These are phyloP conservation scores for Cystobasidium ongulense DNA, from an alignment of 768 basidiomycete species.

Conservation along the genomic window DNA sequence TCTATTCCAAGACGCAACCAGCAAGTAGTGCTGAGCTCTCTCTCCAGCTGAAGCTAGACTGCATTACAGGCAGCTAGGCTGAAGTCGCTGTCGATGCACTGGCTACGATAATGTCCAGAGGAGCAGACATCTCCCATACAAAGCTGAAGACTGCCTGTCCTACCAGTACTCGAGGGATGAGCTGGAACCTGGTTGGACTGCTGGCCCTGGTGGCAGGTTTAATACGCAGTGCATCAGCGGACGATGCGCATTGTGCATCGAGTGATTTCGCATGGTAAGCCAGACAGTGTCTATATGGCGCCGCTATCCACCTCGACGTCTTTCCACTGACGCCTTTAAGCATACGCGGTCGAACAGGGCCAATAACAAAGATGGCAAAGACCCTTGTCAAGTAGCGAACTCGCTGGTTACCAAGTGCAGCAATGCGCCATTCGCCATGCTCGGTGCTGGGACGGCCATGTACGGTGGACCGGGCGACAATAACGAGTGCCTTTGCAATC, in stretches of 20 bases:
- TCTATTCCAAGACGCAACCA: no score
- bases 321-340: not conserved
- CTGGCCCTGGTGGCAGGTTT: not conserved
- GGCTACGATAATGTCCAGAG: no score
- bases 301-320: not conserved
- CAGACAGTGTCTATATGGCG: no score
- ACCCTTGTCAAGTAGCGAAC: slow-evolving; percentile 13
- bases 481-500: slow-evolving; percentile 23
- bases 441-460: not conserved
- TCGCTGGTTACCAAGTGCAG: not conserved
- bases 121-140: not conserved
- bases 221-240: not conserved
- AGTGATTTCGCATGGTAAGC: not conserved
- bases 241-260: not conserved
- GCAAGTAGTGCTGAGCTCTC: no score
- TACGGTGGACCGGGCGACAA: slow-evolving; percentile 25
- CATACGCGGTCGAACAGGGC: slow-evolving; percentile 15
- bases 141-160: not conserved
- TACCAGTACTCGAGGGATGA: not conserved
- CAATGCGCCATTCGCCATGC: not conserved
- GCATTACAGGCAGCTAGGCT: no score
- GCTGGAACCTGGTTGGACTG: not conserved
- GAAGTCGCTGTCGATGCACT: no score
- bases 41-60: no score
- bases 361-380: not conserved